A percentile compares a stretch with the other conserved stretches of the same genome.
Evolutionary conservation across 106 monocot genomes (phyloP).

Genomic region (Triglochin maritima): DNA sequence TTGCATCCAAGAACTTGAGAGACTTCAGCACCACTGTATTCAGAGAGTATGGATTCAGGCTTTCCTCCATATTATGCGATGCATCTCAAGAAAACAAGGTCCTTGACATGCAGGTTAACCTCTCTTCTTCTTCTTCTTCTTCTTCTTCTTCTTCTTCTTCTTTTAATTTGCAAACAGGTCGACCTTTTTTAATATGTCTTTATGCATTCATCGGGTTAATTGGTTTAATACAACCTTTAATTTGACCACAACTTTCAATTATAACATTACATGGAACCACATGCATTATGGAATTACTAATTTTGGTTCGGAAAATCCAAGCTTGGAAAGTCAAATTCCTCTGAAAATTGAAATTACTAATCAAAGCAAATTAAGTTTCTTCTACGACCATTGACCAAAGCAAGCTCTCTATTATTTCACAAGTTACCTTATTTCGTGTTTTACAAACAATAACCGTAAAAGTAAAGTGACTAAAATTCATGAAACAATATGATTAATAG

Average conservation of each 20-base stretch:
- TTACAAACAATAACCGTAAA: too few relatives aligned
- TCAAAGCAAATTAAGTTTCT: too few relatives aligned
- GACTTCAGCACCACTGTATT: slow-evolving; percentile 78
- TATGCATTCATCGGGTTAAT: neutral
- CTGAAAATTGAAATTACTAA: too few relatives aligned
- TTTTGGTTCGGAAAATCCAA: too few relatives aligned
- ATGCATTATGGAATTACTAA: neutral
- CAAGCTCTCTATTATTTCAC: too few relatives aligned
- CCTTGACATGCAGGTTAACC: slow-evolving; percentile 68
- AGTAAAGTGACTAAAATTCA: too few relatives aligned
- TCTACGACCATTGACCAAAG: too few relatives aligned
- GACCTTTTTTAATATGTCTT: neutral
- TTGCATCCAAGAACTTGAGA: slow-evolving; percentile 80
- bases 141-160: neutral
- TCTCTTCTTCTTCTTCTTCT: neutral
- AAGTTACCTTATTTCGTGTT: too few relatives aligned
- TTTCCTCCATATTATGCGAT: slow-evolving; percentile 48
- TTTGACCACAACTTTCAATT: neutral
- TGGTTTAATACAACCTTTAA: neutral
- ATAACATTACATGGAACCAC: neutral
- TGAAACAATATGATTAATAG: too few relatives aligned
- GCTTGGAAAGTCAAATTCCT: neutral
- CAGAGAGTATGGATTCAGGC: slow-evolving; percentile 68
- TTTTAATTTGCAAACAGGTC: neutral
- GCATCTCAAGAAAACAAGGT: slow-evolving; percentile 26